Percentiles rank a stretch among this genome's conserved stretches.
Conservation (phyloP, 1,284 basidiomycete species). For the Macrocybe sp. region DNA sequence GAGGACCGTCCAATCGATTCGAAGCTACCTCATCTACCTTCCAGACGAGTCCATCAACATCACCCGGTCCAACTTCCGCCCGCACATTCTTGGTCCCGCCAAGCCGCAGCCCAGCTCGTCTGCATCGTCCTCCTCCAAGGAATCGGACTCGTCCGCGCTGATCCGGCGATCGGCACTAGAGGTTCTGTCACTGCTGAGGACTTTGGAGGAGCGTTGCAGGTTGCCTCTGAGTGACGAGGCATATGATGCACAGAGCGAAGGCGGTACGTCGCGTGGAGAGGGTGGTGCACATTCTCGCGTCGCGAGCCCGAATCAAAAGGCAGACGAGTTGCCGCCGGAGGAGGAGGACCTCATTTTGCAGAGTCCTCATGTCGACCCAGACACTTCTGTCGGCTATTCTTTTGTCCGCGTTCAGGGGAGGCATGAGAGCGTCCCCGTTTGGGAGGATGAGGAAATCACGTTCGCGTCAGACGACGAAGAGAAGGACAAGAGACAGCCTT, state of each 20-base stretch:
- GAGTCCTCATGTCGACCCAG: conserved; percentile 38
- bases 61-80: conserved; percentile 43
- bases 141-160: conserved; percentile 52
- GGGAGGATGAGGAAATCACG: conserved; percentile 60
- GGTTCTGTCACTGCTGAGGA: conserved; percentile 67
- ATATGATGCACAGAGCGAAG: conserved; percentile 71
- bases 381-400: conserved; percentile 59
- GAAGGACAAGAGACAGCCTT: conserved; percentile 55
- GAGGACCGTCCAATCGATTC: conserved; percentile 68
- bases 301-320: conserved; percentile 39
- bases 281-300: conserved; percentile 35
- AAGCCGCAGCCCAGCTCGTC: conserved; percentile 12
- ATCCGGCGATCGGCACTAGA: conserved; percentile 74
- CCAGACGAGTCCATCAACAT: conserved; percentile 65
- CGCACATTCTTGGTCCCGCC: conserved; percentile 35
- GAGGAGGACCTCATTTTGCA: conserved; percentile 21
- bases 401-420: conserved; percentile 65
- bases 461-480: conserved; percentile 19
- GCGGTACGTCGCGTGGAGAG: conserved; percentile 34
- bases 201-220: conserved; percentile 62
- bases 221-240: conserved; percentile 67
- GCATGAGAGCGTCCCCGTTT: conserved; percentile 64
- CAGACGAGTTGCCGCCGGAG: conserved; percentile 36
- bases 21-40: conserved; percentile 76
- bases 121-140: conserved; percentile 19